Conservation (phyloP, 495 filamentous ascomycete species). For the Xylaria palmicola region DNA sequence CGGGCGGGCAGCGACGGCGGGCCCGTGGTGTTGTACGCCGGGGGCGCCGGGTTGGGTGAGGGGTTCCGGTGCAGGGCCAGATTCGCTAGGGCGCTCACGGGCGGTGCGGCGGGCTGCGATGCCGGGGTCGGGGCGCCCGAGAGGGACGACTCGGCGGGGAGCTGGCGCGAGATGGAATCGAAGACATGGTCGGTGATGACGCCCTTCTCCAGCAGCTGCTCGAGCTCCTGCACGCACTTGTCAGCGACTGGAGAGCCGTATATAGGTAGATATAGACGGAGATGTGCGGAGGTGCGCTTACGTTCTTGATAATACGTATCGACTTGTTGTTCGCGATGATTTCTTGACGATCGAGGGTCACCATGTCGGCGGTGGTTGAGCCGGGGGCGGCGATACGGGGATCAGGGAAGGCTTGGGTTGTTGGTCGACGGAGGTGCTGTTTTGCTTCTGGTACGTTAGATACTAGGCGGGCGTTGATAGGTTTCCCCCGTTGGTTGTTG, state of each 20-base stretch:
- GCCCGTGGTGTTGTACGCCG: constrained; percentile 52
- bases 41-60: constrained; percentile 33
- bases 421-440: too few species aligned
- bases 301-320: constrained; percentile 80
- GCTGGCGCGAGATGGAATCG: constrained; percentile 65
- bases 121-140: constrained; percentile 46
- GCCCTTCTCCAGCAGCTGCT: constrained; percentile 76
- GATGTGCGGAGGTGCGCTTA: constrained; percentile 36
- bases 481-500: too few species aligned
- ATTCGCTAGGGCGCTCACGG: constrained; percentile 38
- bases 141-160: constrained; percentile 66
- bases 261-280: neutral
- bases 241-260: neutral
- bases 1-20: constrained; percentile 55
- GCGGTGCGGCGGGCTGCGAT: constrained; percentile 31
- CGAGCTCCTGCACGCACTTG: constrained; percentile 70
- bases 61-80: constrained; percentile 45
- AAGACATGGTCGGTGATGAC: constrained; percentile 71
- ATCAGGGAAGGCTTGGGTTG: too few species aligned
- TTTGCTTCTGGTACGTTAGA: too few species aligned
- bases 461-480: too few species aligned
- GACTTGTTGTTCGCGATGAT: constrained; percentile 72
- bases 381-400: too few species aligned
- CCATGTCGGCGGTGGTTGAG: constrained; percentile 40
- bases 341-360: constrained; percentile 44